Evolutionary conservation across 1,284 basidiomycete species (phyloP).

Genomic region (Heimioporus retisporus): DNA sequence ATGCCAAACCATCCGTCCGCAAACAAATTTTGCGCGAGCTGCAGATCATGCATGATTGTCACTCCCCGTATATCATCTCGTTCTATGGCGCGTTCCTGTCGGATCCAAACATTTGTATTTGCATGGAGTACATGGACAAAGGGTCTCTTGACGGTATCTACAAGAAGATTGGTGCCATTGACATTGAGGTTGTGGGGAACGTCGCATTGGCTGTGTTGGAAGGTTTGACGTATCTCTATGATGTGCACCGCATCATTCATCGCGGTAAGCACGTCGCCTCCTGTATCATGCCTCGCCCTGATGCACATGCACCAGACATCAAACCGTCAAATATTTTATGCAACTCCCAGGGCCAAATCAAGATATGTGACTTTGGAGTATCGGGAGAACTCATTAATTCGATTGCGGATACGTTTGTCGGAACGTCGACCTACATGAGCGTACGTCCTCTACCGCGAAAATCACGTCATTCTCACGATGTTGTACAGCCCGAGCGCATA

Average conservation of each 20-base stretch:
- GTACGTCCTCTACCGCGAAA: conserved; percentile 62
- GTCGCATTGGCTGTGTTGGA: conserved; percentile 95
- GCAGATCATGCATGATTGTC: conserved; percentile 99
- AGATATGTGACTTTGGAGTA: conserved; percentile 99
- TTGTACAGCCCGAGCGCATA: conserved; percentile 92
- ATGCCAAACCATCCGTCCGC: conserved; percentile 96
- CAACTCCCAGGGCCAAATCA: conserved; percentile 96
- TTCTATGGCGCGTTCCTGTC: conserved; percentile 97
- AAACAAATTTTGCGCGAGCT: conserved; percentile 98
- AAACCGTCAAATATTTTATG: conserved; percentile 98
- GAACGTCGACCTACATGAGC: conserved; percentile 99
- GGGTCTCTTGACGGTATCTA: conserved; percentile 94
- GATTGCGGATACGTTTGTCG: conserved; percentile 99
- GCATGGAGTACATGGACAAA: conserved; percentile 99
- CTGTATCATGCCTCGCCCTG: conserved; percentile 9
- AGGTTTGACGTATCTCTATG: conserved; percentile 98
- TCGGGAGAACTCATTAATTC: conserved; percentile 99
- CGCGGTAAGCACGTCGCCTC: conserved; percentile 72
- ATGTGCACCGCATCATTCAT: conserved; percentile 99
- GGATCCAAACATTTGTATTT: conserved; percentile 98
- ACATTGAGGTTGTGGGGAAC: conserved; percentile 90
- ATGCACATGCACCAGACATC: conserved; percentile 78
- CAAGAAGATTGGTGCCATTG: conserved; percentile 92
- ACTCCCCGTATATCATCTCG: conserved; percentile 93
- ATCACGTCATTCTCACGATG: conserved; percentile 19